phyloP scores from a whole-genome alignment of 768 basidiomycete species.

The Auriscalpium vulgare region DNA sequence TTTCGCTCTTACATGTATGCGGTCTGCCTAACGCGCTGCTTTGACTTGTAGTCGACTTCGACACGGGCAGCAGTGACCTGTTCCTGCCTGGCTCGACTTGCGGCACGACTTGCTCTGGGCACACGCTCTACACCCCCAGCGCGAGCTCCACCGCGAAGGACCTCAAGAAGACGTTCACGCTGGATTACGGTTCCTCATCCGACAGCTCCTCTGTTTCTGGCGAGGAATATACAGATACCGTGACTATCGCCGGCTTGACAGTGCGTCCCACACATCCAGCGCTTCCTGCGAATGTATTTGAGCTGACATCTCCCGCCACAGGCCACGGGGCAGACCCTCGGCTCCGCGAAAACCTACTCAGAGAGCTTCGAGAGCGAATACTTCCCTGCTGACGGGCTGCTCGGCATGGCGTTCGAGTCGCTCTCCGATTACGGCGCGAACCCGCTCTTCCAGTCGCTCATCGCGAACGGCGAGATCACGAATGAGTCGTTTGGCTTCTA shows the following conservation, averaged over 20 bases:
- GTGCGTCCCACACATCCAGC: neutral
- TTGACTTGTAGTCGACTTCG: conserved; percentile 5
- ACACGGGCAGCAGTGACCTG: conserved; percentile 6
- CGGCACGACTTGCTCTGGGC: conserved; percentile 1
- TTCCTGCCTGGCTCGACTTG: conserved; percentile 4
- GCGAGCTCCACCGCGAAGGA: conserved; percentile 15
- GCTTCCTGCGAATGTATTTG: neutral
- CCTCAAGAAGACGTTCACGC: conserved; percentile 17
- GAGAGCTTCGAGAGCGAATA: conserved; percentile 22
- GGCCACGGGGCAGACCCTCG: conserved; percentile 26
- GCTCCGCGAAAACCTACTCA: conserved; percentile 31
- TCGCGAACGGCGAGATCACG: conserved; percentile 25
- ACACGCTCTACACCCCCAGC: conserved; percentile 9
- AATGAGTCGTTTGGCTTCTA: conserved; percentile 41
- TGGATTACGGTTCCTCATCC: conserved; percentile 20
- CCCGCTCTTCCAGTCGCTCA: conserved; percentile 34
- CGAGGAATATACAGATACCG: conserved; percentile 24
- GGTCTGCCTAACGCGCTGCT: neutral
- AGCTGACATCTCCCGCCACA: neutral
- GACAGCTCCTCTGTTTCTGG: conserved; percentile 25
- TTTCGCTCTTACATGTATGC: neutral
- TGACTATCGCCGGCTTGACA: conserved; percentile 7
- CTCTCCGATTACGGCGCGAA: conserved; percentile 28
- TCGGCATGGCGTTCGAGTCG: conserved; percentile 36
- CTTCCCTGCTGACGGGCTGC: conserved; percentile 32